A percentile compares a stretch with the other conserved stretches of the same genome.
Evolutionary conservation across 2,329 filamentous ascomycete genomes (phyloP).

Genomic region (Colletotrichum lindemuthianum): DNA sequence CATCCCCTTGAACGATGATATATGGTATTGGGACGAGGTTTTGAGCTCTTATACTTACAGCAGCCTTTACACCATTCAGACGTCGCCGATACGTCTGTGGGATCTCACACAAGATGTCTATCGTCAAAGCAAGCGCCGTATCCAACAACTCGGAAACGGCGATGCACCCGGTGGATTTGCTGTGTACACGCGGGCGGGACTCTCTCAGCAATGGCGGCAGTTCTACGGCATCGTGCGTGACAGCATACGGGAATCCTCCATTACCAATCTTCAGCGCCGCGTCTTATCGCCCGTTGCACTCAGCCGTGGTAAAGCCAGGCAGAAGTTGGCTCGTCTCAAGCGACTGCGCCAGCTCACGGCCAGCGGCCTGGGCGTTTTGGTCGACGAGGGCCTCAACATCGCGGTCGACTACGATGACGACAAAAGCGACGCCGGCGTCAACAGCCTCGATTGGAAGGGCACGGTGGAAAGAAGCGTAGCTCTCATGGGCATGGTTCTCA

Average conservation of each 20-base stretch:
- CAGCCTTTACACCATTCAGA: conserved; percentile 87
- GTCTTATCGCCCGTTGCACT: conserved; percentile 83
- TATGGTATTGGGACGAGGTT: conserved; percentile 96
- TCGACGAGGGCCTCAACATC: conserved; percentile 84
- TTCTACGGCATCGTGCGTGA: conserved; percentile 86
- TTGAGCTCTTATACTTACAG: conserved; percentile 81
- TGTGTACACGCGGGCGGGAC: conserved; percentile 48
- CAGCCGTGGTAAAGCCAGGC: conserved; percentile 77
- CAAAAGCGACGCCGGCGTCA: conserved; percentile 61
- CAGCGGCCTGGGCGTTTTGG: conserved; percentile 85
- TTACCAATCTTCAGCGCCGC: conserved; percentile 75
- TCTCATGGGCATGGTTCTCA: conserved; percentile 86
- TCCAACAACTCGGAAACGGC: conserved; percentile 37
- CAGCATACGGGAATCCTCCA: conserved; percentile 77
- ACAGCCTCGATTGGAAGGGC: conserved; percentile 70
- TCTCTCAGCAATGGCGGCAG: conserved; percentile 66
- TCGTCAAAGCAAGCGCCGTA: conserved; percentile 59
- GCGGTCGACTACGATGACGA: conserved; percentile 64
- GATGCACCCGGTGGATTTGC: conserved; percentile 45
- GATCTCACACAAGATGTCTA: conserved; percentile 77
- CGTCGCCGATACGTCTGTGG: conserved; percentile 80
- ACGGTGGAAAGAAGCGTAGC: conserved; percentile 83
- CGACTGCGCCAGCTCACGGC: conserved; percentile 83
- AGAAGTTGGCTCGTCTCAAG: conserved; percentile 77
- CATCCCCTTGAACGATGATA: conserved; percentile 83